Conservation (phyloP, 352 stramenopile genomes). For the Thalassiosira ordinaria region DNA sequence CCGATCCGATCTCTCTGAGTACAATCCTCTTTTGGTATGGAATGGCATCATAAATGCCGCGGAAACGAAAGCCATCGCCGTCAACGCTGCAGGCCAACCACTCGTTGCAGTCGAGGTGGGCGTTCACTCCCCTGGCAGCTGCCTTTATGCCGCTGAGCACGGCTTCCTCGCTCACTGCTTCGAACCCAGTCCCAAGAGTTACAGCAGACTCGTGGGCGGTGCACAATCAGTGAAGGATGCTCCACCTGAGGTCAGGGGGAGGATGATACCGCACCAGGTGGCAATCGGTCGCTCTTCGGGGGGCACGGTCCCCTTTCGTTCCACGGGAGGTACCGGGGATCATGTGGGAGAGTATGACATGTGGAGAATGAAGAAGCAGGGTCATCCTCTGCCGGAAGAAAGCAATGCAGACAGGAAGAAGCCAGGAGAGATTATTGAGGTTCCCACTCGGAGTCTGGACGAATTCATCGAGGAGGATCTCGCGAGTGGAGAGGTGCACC, state of each 20-base stretch:
- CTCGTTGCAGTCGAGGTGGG: background rate
- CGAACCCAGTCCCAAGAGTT: conserved; percentile 21
- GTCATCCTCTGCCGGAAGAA: background rate
- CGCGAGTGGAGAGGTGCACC: background rate
- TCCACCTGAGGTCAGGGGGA: background rate
- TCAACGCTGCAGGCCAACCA: background rate
- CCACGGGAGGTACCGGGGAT: conserved; percentile 29
- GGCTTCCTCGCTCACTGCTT: conserved; percentile 29
- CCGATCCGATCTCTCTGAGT: background rate
- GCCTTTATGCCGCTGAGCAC: conserved; percentile 1
- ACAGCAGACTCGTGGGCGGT: background rate
- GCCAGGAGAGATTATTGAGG: background rate
- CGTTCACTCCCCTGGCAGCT: background rate
- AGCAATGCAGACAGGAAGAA: background rate
- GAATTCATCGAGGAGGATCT: background rate
- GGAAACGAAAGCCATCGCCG: background rate
- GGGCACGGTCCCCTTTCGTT: conserved; percentile 9
- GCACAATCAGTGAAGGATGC: too few species aligned
- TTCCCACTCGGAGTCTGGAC: background rate
- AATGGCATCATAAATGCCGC: background rate
- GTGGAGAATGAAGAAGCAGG: conserved; percentile 31
- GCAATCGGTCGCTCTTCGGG: background rate
- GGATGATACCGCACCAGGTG: conserved; percentile 26
- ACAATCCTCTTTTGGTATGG: background rate
- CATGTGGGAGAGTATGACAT: conserved; percentile 31